A percentile compares a stretch with the other conserved stretches of the same genome.
Conservation (phyloP, 768 basidiomycete genomes). For the Daedaleopsis sinensis region DNA sequence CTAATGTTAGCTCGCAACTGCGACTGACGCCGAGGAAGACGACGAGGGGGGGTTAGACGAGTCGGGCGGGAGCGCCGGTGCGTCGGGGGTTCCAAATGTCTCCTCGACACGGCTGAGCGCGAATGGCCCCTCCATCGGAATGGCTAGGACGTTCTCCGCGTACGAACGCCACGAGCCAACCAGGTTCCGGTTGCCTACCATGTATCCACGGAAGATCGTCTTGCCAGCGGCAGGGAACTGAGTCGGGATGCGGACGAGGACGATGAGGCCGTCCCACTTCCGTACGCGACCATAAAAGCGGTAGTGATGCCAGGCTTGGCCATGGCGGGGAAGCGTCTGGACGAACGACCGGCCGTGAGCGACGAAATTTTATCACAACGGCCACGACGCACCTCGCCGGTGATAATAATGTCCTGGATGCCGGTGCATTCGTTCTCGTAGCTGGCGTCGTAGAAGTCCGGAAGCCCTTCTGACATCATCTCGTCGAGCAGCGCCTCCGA, state of each 20-base stretch:
- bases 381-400: conserved; percentile 51
- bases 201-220: conserved; percentile 69
- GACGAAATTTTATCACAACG: neutral
- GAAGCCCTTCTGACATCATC: conserved; percentile 17
- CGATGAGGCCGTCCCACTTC: conserved; percentile 41
- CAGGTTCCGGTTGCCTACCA: conserved; percentile 64
- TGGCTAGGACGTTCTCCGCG: conserved; percentile 44
- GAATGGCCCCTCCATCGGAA: conserved; percentile 69
- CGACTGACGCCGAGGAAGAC: neutral
- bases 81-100: neutral
- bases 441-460: conserved; percentile 27
- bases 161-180: conserved; percentile 72
- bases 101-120: conserved; percentile 17
- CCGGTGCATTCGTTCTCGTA: conserved; percentile 48
- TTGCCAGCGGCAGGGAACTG: conserved; percentile 14
- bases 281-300: conserved; percentile 41
- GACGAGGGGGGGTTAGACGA: neutral
- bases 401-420: conserved; percentile 61
- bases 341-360: neutral
- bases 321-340: conserved; percentile 49
- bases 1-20: neutral
- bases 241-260: conserved; percentile 34
- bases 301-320: conserved; percentile 39
- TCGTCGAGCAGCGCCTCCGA: conserved; percentile 32
- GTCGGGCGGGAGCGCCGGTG: neutral